Percentiles rank a stretch among this genome's conserved stretches.
phyloP scores from a whole-genome alignment of 768 basidiomycete genomes.

The Tylopilus rubrobrunneus region DNA sequence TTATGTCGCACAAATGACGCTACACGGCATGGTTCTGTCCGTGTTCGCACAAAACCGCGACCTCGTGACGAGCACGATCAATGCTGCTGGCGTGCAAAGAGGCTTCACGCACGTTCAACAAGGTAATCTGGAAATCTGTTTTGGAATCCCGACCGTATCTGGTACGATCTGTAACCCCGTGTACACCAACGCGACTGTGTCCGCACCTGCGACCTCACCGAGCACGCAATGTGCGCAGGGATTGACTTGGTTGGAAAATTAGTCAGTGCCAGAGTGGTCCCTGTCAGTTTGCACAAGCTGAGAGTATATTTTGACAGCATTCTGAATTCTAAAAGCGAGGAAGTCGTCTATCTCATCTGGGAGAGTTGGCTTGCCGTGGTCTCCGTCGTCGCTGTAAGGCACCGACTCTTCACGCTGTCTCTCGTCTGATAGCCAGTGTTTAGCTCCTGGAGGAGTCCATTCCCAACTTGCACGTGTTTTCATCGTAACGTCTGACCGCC shows the following conservation, averaged over 20 bases:
- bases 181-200: conserved; percentile 5
- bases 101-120: conserved; percentile 19
- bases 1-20: conserved; percentile 37
- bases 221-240: conserved; percentile 37
- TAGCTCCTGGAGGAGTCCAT: conserved; percentile 51
- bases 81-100: conserved; percentile 23
- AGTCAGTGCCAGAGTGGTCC: conserved; percentile 30
- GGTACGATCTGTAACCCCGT: conserved; percentile 23
- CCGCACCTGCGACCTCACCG: conserved; percentile 3
- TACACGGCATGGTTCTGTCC: conserved; percentile 38
- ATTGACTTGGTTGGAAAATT: conserved; percentile 43
- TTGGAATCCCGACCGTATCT: conserved; percentile 33
- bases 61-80: conserved; percentile 32
- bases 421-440: not conserved
- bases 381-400: conserved; percentile 43
- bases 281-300: not conserved
- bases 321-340: conserved; percentile 39
- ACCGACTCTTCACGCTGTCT: not conserved
- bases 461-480: conserved; percentile 41
- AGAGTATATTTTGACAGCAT: conserved; percentile 14
- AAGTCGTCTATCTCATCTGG: conserved; percentile 42
- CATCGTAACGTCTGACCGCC: not conserved
- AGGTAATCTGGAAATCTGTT: conserved; percentile 33
- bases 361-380: conserved; percentile 47
- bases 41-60: conserved; percentile 35